Evolutionary conservation across 1,284 basidiomycete genomes (phyloP), one percentile per base, ranked within the genome.

Genomic region (Rhodotorula mucilaginosa): DNA sequence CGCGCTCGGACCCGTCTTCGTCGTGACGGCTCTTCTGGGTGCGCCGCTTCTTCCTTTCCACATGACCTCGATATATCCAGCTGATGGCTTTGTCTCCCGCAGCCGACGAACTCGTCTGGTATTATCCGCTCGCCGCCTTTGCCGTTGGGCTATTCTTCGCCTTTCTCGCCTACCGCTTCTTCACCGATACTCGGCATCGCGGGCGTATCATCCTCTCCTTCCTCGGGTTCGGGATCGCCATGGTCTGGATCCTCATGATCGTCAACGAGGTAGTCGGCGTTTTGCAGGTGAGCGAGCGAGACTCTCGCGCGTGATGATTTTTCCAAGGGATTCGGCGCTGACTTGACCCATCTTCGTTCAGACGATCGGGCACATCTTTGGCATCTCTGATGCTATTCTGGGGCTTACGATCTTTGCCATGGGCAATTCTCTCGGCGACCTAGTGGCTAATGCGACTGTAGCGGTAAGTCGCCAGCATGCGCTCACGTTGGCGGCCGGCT

Each of bases 351-450:
- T 52, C 10, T 29, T 57, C 56, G 18, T 78, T 3, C 78, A 96
- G 89, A 90, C 92, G 0, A 90, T 97, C 77, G 96, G 95, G 23
- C 88, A 90, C 81, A 91, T 98, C 68, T 90, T 97, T 77, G 94
- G 95, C 0, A 85, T 99, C 34, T 94, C 92, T n/a, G 93, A 98
- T 80, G 95, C 96, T 39, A 96, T 99, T 79, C 90, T 99, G 65
- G 96, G 96, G 5, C 83, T 98, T 63, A 98, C 95, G 0, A 89
- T 99, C 74, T 99, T 99, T 79, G 96, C 95, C 0, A 87, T 97
- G 48, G 96, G 96, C 31, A 98, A 98, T 82, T 95, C 92, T 47
- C 86, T 97, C 12, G 96, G 95, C 1, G 96, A 99, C 82, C 87
- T 98, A 26, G 95, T 99, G 4, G 95, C 96, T 49, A 98, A 99